Evolutionary conservation across 2,329 filamentous ascomycete species (phyloP).

Genomic region (Metarhizium sp.): DNA sequence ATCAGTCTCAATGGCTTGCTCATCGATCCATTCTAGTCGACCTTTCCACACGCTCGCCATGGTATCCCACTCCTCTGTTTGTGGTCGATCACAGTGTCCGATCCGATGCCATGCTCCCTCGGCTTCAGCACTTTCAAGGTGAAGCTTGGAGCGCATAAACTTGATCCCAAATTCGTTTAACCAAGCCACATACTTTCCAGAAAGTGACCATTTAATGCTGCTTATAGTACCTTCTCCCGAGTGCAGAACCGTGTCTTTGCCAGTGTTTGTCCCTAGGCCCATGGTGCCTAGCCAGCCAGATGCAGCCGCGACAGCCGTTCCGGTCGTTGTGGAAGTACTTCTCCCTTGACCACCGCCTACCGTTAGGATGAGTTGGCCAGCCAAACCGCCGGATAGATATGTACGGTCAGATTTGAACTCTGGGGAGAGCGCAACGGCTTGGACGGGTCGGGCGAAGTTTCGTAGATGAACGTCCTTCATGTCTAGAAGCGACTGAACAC

Average conservation of each 20-base stretch:
- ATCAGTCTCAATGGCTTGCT: constrained; percentile 66
- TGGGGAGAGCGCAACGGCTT: constrained; percentile 87
- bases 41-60: constrained; percentile 97
- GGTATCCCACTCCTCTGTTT: constrained; percentile 82
- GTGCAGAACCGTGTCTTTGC: constrained; percentile 80
- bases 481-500: constrained; percentile 79
- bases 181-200: constrained; percentile 89
- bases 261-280: constrained; percentile 66
- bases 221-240: constrained; percentile 87
- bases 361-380: constrained; percentile 81
- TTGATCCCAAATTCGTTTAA: constrained; percentile 96
- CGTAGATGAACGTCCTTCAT: constrained; percentile 82
- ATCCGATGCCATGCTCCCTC: constrained; percentile 93
- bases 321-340: constrained; percentile 80
- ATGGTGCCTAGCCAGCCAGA: constrained; percentile 88
- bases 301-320: constrained; percentile 71
- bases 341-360: constrained; percentile 69
- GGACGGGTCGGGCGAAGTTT: constrained; percentile 88
- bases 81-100: constrained; percentile 82
- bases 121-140: constrained; percentile 64
- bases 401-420: constrained; percentile 84
- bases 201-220: constrained; percentile 88
- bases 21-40: constrained; percentile 86
- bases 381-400: constrained; percentile 84
- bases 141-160: constrained; percentile 85